Conservation (phyloP, 1,139 yeast species). For the Pichia sp. region DNA sequence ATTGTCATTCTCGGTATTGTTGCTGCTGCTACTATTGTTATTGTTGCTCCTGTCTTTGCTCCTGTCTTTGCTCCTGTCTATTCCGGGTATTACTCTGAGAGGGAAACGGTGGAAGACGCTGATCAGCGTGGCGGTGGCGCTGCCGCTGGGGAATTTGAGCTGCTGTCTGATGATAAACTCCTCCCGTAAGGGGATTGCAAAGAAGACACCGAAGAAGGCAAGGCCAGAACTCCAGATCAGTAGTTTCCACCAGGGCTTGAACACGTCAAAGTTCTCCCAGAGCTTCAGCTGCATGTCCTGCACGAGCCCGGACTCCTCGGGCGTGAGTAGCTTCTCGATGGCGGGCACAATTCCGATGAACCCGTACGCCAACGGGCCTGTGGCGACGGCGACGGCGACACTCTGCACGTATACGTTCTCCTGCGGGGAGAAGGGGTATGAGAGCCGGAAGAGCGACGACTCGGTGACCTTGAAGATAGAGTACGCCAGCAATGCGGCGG, state of each 20-base stretch:
- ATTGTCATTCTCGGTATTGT: neutral
- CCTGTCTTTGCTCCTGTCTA: neutral
- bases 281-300: neutral
- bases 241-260: conserved; percentile 42
- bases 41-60: neutral
- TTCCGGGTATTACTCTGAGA: conserved; percentile 40
- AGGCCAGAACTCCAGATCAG: conserved; percentile 80
- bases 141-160: conserved; percentile 89
- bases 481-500: conserved; percentile 84
- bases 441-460: conserved; percentile 39
- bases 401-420: conserved; percentile 92
- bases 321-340: conserved; percentile 76
- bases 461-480: conserved; percentile 61
- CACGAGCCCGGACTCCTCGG: conserved; percentile 66
- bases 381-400: conserved; percentile 93
- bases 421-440: conserved; percentile 64
- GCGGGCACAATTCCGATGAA: conserved; percentile 97
- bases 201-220: conserved; percentile 91
- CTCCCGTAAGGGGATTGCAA: conserved; percentile 81
- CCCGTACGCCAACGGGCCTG: conserved; percentile 94
- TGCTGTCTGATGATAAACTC: conserved; percentile 84
- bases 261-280: conserved; percentile 16
- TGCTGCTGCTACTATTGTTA: neutral
- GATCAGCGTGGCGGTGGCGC: conserved; percentile 91
- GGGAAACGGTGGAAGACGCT: conserved; percentile 77